phyloP scores from a whole-genome alignment of 768 basidiomycete genomes.

The Mycena sanguinolenta region DNA sequence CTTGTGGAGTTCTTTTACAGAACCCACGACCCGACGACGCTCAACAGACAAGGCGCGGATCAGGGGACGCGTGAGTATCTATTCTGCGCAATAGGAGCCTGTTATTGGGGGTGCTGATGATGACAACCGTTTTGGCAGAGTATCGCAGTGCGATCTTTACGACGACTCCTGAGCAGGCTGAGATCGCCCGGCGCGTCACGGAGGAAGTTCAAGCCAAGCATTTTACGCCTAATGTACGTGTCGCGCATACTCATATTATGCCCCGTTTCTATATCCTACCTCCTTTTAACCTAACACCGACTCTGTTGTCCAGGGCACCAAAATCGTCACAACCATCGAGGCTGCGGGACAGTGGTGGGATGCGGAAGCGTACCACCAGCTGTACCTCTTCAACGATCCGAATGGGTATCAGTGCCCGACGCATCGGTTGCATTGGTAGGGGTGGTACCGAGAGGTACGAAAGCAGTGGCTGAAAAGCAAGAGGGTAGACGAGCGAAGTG shows the following conservation, averaged over 20 bases:
- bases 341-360: conserved; percentile 16
- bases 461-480: too few species aligned
- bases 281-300: background rate
- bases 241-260: too few species aligned
- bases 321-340: conserved; percentile 10
- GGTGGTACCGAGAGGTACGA: background rate
- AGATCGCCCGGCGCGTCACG: conserved; percentile 71
- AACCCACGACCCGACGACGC: conserved; percentile 79
- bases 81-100: too few species aligned
- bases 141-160: conserved; percentile 85
- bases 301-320: background rate
- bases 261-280: background rate
- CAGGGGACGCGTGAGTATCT: conserved; percentile 67
- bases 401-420: conserved; percentile 20
- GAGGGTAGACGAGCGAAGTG: background rate
- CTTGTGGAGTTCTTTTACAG: conserved; percentile 85
- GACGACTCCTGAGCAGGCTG: conserved; percentile 68
- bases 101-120: too few species aligned
- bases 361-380: conserved; percentile 19
- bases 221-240: conserved; percentile 62
- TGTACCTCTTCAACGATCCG: conserved; percentile 19
- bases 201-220: conserved; percentile 78
- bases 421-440: conserved; percentile 14
- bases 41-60: conserved; percentile 73
- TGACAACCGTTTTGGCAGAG: too few species aligned